Evolutionary conservation across 164 flowering plant species (phyloP).

Genomic region (Hamamelis virginiana): DNA sequence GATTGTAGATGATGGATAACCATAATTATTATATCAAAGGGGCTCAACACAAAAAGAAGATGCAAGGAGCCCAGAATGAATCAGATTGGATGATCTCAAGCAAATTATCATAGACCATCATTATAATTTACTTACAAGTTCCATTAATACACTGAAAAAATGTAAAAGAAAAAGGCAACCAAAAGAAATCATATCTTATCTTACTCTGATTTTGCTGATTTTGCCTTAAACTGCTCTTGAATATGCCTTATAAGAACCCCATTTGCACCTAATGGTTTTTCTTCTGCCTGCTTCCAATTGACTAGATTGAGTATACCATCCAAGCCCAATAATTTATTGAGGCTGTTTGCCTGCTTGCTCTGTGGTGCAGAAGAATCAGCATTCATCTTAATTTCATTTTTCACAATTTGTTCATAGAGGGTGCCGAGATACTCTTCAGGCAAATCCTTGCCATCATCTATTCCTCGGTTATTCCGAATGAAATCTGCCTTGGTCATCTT

Average conservation of each 20-base stretch:
- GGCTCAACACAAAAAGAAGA: not conserved
- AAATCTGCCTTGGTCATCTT: conserved; percentile 99
- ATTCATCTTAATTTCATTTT: conserved; percentile 95
- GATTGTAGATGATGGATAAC: not conserved
- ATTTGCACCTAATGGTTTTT: conserved; percentile 90
- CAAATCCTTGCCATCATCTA: conserved; percentile 95
- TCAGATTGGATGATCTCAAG: not conserved
- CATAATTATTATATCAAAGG: not conserved
- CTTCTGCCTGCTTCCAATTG: conserved; percentile 86
- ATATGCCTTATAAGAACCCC: conserved; percentile 85
- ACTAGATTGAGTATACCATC: conserved; percentile 93
- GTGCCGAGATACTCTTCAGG: conserved; percentile 88
- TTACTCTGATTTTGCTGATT: conserved; percentile 93
- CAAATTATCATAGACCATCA: too few species aligned
- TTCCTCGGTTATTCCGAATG: conserved; percentile 94
- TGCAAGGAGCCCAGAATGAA: not conserved
- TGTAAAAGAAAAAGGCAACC: not conserved
- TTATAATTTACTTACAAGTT: not conserved
- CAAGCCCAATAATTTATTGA: conserved; percentile 85
- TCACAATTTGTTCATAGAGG: conserved; percentile 91
- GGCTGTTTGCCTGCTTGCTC: conserved; percentile 82
- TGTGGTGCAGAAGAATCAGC: conserved; percentile 75
- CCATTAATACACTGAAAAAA: not conserved
- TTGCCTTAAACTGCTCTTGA: conserved; percentile 94
- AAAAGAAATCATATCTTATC: conserved; percentile 11